Evolutionary conservation across 768 basidiomycete species (phyloP), one percentile per base, ranked within the genome.

Genomic region (Lentinula edodes): DNA sequence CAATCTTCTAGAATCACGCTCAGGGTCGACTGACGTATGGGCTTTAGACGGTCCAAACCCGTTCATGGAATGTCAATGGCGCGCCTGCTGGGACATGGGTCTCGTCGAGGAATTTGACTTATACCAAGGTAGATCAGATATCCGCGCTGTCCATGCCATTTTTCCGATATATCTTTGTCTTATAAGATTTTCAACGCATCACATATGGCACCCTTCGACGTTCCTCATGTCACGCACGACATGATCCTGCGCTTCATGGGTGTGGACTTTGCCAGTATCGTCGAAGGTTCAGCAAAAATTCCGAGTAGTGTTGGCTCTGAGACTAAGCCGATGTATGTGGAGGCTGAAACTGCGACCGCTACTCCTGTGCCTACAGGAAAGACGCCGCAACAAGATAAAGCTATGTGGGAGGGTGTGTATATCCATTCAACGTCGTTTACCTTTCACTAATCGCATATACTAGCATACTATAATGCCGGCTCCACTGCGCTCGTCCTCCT

Each of bases 171-270:
- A 9, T 8, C 43, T 20, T 41, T 32, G 42, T 9, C 20, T 9
- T n/a, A 35, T 28, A 61, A 95, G 92, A 83, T 97, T 28, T 90
- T 89, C 73, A 91, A 94, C 62, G 92, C 93, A 2, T 98, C 95
- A 0, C 97, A 98, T 73, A 99, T 98, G 97, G 96, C 85, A 7
- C 88, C 90, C 12, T 90, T 79, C 72, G 96, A 99, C 72, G 78
- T 90, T 12, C 95, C 95, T 0, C 83, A 91, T 56, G 85, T 89
- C 18, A 80, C 95, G 3, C 94, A 98, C 72, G 97, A 99, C 73
- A 98, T 98, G 97, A 96, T 99, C 66, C 84, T 97, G 43, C 91
- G 97, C 13, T 99, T 99, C 78, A 93, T 98, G 88, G 89, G 86
- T 55, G 85, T 95, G 62, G 89, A 98, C 76, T 91, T 96, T 67